Conservation (phyloP, 441 rosid species). For the Melianthus villosus region DNA sequence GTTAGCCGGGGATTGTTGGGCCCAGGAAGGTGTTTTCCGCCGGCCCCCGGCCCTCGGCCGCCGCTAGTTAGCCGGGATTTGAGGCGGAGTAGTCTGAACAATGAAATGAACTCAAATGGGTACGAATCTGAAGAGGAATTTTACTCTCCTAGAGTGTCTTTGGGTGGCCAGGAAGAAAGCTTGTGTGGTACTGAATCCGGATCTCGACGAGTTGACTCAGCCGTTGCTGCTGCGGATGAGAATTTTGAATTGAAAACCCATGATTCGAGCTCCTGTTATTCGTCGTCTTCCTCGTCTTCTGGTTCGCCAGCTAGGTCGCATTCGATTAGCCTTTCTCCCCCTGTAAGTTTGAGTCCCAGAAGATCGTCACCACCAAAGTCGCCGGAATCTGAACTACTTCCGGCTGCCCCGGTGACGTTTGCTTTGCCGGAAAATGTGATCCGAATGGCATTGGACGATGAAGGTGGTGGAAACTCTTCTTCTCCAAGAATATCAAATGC, state of each 20-base stretch:
- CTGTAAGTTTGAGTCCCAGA: conserved; percentile 43
- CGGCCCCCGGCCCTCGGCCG: too few species aligned
- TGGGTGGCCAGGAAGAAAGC: conserved; percentile 41
- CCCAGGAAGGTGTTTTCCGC: too few species aligned
- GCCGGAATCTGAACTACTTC: conserved; percentile 12
- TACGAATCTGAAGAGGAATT: conserved; percentile 71
- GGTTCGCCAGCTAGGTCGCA: conserved; percentile 61
- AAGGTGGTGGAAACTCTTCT: neutral
- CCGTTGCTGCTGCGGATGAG: conserved; percentile 14
- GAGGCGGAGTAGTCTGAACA: conserved; percentile 18
- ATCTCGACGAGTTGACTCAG: too few species aligned
- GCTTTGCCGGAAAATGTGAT: conserved; percentile 10
- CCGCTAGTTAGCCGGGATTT: conserved; percentile 19
- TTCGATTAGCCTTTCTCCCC: conserved; percentile 66
- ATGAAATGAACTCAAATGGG: conserved; percentile 27
- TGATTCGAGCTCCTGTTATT: conserved; percentile 36
- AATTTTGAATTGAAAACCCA: conserved; percentile 26
- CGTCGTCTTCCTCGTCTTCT: conserved; percentile 53
- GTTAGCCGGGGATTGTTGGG: conserved; percentile 15
- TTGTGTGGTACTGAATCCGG: conserved; percentile 43
- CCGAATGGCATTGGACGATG: conserved; percentile 10
- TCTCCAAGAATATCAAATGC: neutral
- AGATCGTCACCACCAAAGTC: conserved; percentile 43
- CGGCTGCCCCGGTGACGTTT: conserved; percentile 5
- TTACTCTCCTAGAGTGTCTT: conserved; percentile 71